These are phyloP conservation scores for Linum trigynum DNA, from an alignment of 345 rosid genomes.

Conservation along the genomic window DNA sequence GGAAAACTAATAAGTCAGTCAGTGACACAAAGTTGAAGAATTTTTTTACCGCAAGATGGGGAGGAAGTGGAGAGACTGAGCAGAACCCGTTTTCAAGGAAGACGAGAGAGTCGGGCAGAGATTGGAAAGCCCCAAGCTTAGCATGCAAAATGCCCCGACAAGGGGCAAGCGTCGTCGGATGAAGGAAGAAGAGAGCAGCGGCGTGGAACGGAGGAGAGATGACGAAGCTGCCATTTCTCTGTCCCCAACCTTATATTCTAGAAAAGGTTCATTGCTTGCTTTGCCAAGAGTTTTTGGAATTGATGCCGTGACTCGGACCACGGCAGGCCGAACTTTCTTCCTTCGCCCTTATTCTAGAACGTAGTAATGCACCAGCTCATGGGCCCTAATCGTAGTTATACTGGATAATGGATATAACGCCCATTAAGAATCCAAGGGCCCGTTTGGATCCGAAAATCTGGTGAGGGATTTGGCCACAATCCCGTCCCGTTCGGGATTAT, in stretches of 20 bases:
- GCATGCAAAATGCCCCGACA: constrained; percentile 59
- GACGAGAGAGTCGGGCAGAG: constrained; percentile 29
- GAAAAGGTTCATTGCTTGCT: no score
- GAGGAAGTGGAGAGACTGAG: constrained; percentile 41
- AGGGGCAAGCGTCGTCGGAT: constrained; percentile 33
- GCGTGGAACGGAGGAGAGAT: background rate
- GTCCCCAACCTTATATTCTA: background rate
- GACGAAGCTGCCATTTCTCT: constrained; percentile 2
- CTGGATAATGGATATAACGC: no score
- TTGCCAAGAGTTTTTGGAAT: no score
- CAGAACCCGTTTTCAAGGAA: constrained; percentile 41
- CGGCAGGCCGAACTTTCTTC: background rate
- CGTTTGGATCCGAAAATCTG: no score
- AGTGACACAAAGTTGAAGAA: background rate
- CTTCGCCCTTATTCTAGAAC: no score
- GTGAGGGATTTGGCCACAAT: no score
- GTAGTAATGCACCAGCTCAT: no score
- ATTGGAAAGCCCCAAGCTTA: constrained; percentile 53
- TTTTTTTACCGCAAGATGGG: constrained; percentile 39
- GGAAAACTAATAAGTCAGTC: background rate
- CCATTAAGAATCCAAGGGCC: no score
- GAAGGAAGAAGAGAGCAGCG: background rate
- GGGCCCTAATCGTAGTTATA: no score
- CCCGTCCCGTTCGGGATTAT: no score
- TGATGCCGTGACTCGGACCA: no score